Percentiles rank a stretch among this genome's conserved stretches.
These are phyloP conservation scores for Ilyonectria robusta DNA, from an alignment of 2,329 filamentous ascomycete species.

Conservation along the genomic window DNA sequence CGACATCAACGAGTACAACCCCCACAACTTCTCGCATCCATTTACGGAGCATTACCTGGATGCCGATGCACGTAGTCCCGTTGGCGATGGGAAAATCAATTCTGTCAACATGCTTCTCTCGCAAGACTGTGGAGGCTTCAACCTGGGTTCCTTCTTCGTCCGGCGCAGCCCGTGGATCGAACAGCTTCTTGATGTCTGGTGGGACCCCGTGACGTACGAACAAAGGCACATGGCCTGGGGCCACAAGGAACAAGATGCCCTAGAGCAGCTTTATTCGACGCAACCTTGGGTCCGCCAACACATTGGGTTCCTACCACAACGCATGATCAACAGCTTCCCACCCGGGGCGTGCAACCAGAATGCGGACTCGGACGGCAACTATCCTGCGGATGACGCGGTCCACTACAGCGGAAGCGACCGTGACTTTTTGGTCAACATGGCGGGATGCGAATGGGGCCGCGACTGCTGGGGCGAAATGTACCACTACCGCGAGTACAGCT, in stretches of 20 bases:
- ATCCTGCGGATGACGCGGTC: slow-evolving; percentile 70
- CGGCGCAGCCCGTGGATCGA: slow-evolving; percentile 91
- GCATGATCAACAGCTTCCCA: slow-evolving; percentile 95
- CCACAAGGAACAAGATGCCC: slow-evolving; percentile 96
- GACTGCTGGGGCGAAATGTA: slow-evolving; percentile 99
- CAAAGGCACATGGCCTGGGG: slow-evolving; percentile 99
- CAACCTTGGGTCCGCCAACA: slow-evolving; percentile 95
- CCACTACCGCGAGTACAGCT: slow-evolving; percentile 91
- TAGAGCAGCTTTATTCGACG: slow-evolving; percentile 91
- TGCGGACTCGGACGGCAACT: slow-evolving; percentile 63
- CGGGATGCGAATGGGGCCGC: slow-evolving; percentile 94
- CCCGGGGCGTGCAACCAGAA: slow-evolving; percentile 88
- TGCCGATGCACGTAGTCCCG: slow-evolving; percentile 75
- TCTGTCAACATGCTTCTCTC: slow-evolving; percentile 91
- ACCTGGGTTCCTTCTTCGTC: slow-evolving; percentile 95
- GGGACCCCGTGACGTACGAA: slow-evolving; percentile 97
- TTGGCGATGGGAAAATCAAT: slow-evolving; percentile 81
- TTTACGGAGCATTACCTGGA: slow-evolving; percentile 83
- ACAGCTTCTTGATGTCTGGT: slow-evolving; percentile 94
- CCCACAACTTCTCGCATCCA: slow-evolving; percentile 92
- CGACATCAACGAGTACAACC: slow-evolving; percentile 97
- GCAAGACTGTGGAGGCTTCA: slow-evolving; percentile 97
- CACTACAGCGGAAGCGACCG: slow-evolving; percentile 90
- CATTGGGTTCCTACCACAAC: slow-evolving; percentile 90
- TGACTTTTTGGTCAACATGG: slow-evolving; percentile 98